Evolutionary conservation across 345 rosid genomes (phyloP).

Genomic region (Linum trigynum): DNA sequence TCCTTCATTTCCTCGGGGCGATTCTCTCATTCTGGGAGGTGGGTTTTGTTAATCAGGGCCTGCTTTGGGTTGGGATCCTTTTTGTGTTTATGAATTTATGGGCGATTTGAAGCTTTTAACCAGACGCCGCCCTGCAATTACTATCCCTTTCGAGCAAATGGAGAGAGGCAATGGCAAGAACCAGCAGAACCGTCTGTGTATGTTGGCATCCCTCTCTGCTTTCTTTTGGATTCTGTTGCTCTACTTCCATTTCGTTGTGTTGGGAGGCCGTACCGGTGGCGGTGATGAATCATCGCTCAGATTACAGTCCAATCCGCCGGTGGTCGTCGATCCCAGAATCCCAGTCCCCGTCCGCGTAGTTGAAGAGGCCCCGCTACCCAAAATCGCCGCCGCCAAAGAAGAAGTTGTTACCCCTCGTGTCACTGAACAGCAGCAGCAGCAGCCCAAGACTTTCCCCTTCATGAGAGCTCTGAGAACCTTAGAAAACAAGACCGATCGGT

Average conservation of each 20-base stretch:
- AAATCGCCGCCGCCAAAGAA: neutral
- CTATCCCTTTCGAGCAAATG: too few relatives aligned
- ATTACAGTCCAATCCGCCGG: constrained; percentile 18
- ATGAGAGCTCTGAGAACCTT: constrained; percentile 56
- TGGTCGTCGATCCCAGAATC: constrained; percentile 14
- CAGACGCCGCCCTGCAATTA: constrained; percentile 45
- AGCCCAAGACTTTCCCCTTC: constrained; percentile 34
- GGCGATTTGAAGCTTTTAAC: constrained; percentile 21
- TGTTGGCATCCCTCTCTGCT: too few relatives aligned
- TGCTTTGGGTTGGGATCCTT: constrained; percentile 10
- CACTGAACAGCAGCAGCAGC: neutral
- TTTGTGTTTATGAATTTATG: neutral
- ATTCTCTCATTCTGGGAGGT: constrained; percentile 11
- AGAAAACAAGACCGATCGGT: constrained; percentile 70
- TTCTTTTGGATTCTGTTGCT: constrained; percentile 18
- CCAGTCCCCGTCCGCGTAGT: constrained; percentile 16
- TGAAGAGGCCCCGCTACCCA: neutral
- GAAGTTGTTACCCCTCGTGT: neutral
- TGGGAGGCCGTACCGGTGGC: constrained; percentile 24
- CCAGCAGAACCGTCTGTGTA: too few relatives aligned
- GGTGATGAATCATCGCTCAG: constrained; percentile 17
- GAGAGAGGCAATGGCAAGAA: too few relatives aligned
- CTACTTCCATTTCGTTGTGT: constrained; percentile 57
- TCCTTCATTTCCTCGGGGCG: too few relatives aligned
- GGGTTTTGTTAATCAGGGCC: constrained; percentile 12